A percentile compares a stretch with the other conserved stretches of the same genome.
phyloP scores from a whole-genome alignment of 2,329 filamentous ascomycete genomes.

The Aspergillus flavus region DNA sequence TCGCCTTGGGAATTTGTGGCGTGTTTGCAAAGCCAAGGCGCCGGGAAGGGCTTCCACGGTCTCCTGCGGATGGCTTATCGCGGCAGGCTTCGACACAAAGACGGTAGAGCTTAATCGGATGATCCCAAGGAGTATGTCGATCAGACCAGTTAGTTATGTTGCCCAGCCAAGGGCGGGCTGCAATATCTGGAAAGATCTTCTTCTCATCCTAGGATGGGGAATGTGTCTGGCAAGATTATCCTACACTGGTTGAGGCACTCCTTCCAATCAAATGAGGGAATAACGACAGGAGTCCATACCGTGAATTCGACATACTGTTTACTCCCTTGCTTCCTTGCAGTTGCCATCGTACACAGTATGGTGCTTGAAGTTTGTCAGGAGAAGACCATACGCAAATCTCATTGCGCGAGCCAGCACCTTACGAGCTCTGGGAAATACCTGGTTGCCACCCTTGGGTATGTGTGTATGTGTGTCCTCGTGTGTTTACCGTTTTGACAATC shows the following conservation, averaged over 20 bases:
- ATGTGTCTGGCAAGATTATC: neutral
- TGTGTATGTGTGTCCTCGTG: neutral
- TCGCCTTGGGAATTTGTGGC: neutral
- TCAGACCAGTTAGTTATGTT: constrained; percentile 6
- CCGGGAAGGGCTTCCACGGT: neutral
- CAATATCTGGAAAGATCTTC: neutral
- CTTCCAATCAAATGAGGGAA: neutral
- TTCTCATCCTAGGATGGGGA: neutral
- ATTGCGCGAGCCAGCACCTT: neutral
- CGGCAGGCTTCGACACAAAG: neutral
- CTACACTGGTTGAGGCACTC: neutral
- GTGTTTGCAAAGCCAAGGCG: neutral
- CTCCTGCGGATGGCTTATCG: neutral
- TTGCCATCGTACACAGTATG: neutral
- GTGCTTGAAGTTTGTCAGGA: constrained; percentile 1
- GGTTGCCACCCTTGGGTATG: neutral
- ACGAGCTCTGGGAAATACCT: neutral
- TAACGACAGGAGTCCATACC: neutral
- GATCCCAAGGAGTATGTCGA: constrained; percentile 3
- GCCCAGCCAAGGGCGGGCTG: constrained; percentile 12
- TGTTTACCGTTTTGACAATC: neutral
- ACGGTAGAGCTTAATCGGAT: neutral
- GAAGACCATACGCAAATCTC: neutral
- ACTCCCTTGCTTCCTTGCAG: neutral
- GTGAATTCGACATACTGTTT: neutral